Conservation (phyloP, 768 basidiomycete species). For the Pleurotus platypus region DNA sequence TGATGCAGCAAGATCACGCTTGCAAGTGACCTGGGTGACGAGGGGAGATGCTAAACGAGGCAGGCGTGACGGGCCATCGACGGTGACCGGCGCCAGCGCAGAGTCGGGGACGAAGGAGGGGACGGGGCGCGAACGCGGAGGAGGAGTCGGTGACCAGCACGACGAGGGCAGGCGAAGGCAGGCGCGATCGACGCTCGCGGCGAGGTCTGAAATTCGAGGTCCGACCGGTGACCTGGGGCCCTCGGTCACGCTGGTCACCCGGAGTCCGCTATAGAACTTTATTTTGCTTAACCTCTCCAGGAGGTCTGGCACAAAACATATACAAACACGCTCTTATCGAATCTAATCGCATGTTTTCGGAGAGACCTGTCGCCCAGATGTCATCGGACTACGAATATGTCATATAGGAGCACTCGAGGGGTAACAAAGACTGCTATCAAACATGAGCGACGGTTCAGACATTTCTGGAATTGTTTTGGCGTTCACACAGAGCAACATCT, state of each 20-base stretch:
- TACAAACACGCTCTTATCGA: too few species aligned
- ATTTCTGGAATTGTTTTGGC: too few species aligned
- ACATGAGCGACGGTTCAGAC: too few species aligned
- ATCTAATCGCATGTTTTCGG: too few species aligned
- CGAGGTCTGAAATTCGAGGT: neutral
- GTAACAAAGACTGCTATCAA: too few species aligned
- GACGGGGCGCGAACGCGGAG: neutral
- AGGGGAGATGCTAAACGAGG: neutral
- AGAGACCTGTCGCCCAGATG: too few species aligned
- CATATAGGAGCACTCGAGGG: too few species aligned
- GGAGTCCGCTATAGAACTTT: neutral
- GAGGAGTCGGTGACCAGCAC: neutral
- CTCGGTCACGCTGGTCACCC: neutral
- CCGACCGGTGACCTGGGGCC: neutral
- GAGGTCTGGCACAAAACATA: too few species aligned
- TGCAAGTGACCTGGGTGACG: neutral
- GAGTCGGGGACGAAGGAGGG: neutral
- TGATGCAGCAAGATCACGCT: neutral
- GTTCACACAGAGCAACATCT: too few species aligned
- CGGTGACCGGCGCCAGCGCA: neutral
- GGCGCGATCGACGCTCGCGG: neutral
- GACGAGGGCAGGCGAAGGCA: neutral
- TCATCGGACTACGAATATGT: too few species aligned
- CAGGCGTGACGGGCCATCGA: neutral
- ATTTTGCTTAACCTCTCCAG: too few species aligned